Conservation (phyloP, 345 rosid species). For the Barbarea vulgaris region DNA sequence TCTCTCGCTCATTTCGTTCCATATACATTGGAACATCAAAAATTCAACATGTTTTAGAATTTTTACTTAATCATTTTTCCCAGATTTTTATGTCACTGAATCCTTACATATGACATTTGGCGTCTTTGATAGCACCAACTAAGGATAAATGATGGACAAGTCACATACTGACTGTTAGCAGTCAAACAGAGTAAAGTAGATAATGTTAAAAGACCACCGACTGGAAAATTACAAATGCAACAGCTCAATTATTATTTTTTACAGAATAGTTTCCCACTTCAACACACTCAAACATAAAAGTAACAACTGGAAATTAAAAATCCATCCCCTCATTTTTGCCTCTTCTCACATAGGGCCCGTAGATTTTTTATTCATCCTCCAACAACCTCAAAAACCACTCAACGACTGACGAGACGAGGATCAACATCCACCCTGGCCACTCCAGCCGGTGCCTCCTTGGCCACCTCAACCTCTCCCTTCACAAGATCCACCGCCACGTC, state of each 20-base stretch:
- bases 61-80: too few species aligned
- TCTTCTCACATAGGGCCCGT: background rate
- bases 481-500: conserved; percentile 53
- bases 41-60: too few species aligned
- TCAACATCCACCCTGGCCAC: conserved; percentile 69
- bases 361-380: background rate
- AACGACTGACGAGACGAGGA: conserved; percentile 42
- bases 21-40: background rate
- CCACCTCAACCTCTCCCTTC: conserved; percentile 65
- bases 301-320: background rate
- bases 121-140: too few species aligned
- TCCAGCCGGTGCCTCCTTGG: conserved; percentile 54
- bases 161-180: too few species aligned
- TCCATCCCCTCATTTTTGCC: background rate
- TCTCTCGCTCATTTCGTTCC: background rate
- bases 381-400: background rate
- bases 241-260: conserved; percentile 13
- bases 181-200: background rate
- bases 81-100: too few species aligned
- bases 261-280: conserved; percentile 2
- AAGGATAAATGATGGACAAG: too few species aligned
- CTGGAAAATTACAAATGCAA: background rate
- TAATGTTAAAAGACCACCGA: background rate
- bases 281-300: background rate
- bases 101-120: too few species aligned